Evolutionary conservation across 768 basidiomycete genomes (phyloP), one percentile per base, ranked within the genome.

Genomic region (Podaxis sp.): DNA sequence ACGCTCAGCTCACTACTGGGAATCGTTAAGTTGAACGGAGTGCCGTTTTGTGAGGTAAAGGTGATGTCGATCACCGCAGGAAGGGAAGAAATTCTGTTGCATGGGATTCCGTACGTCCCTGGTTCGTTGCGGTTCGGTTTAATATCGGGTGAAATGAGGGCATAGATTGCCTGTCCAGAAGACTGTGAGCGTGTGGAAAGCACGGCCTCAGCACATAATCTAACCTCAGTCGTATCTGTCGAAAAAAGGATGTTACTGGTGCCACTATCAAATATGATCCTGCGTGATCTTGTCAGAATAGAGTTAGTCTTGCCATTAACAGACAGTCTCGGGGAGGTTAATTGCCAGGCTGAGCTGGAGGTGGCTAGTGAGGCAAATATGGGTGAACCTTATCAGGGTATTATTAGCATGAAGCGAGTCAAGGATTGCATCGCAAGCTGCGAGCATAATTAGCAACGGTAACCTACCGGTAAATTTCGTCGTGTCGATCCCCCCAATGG

Each of bases 71-170:
- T 84, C 64, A 71, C 73, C 8, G 85, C 84, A 48, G 82, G 79
- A 41, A 86, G 75, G 1, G 78, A 75, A 38, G 73, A 61, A 63
- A 85, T 80, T 60, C 73, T 70, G 65, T 71, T 66, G 75, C 84
- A 86, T 4, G 84, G 73, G 64, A 84, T 82, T 49, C 84, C 85
- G 71, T 82, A 86, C 3, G 84, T 81, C 20, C 84, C 84, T 41
- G 82, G 77, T 66, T 83, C 82, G n/a, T 74, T 77, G 7, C 74
- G 64, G 68, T 81, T 82, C 13, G 84, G 79, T 65, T 81, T 72
- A 71, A 87, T 85, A 65, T 82, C 72, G 36, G 83, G 78, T n/a
- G 84, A 86, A 59, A 87, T 85, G 65, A 83, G 75, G 28, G 84
- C 78, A 67, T 86, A 83, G 59, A 86, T 82, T 8, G 82, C 83